Evolutionary conservation across 1,284 basidiomycete species (phyloP), one percentile per base, ranked within the genome.

Genomic region (Lignosus rhinocerotis): DNA sequence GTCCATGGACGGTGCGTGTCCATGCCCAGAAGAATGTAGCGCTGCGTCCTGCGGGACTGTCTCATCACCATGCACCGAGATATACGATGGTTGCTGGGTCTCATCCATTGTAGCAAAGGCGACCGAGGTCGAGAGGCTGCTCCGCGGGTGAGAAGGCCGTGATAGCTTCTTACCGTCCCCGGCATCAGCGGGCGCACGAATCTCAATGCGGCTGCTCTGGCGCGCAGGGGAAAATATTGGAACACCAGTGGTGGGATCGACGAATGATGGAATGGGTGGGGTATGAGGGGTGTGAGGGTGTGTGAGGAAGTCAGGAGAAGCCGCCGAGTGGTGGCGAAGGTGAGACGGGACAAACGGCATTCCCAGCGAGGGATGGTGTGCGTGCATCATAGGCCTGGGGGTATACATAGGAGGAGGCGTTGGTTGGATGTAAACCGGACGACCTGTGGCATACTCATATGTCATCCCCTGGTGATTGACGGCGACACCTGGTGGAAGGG

Each of bases 381-480:
- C 75, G 58, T 81, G 83, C 65, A 86, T 77, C 59, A 86, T 70
- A 19, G 87, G 84, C 17, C 82, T 86, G 51, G 87, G 86, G 46
- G 83, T 84, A 69, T 85, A 90, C 74, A 90, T 80, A 16, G 80
- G 75, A 4, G 75, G 72, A 8, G 80, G 79, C 21, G 84, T 80
- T 8, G 82, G 77, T 62, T 82, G 85, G 16, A 92, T 77, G 65
- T 87, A 88, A 34, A 93, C 85, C 7, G 88, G 83, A 41, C 87
- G 87, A 31, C 91, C 90, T 6, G 88, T 92, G 10, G 88, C 83
- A 55, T 92, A 70, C 70, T 92, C 90, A 70, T 87, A 93, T 25
- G 89, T 80, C 74, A 90, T 82, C 38, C 90, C 92, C 54, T 86
- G 84, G 49, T 84, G 83, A 61, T 85, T 84, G 68, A 92, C 74